These are phyloP conservation scores for Amaranthus palmeri DNA, from an alignment of 148 eudicot species.

Conservation along the genomic window DNA sequence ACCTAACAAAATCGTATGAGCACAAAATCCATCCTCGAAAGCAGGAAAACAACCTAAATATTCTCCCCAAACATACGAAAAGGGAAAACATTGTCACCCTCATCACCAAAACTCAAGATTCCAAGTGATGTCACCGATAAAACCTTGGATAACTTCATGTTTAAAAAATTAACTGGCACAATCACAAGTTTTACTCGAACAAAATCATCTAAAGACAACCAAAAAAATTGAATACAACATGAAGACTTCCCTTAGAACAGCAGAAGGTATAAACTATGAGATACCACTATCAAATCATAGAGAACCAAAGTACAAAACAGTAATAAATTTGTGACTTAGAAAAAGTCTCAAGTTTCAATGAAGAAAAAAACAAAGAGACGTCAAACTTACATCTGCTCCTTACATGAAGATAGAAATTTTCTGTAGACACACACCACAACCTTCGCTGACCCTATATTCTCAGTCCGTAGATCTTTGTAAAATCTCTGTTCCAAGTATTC, in stretches of 20 bases:
- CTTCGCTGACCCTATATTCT: slow-evolving; percentile 64
- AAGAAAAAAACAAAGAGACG: slow-evolving; percentile 12
- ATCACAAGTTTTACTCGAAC: too few species aligned
- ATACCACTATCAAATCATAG: not conserved
- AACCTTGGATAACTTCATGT: too few species aligned
- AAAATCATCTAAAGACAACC: too few species aligned
- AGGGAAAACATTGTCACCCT: too few species aligned
- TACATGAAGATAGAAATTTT: slow-evolving; percentile 75
- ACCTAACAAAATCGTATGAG: too few species aligned
- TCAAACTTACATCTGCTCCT: slow-evolving; percentile 88
- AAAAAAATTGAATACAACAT: too few species aligned
- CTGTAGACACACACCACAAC: slow-evolving; percentile 64
- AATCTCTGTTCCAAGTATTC: slow-evolving; percentile 70
- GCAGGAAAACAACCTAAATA: too few species aligned
- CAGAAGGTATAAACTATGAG: not conserved
- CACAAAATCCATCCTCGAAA: too few species aligned
- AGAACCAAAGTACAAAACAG: not conserved
- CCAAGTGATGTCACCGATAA: too few species aligned
- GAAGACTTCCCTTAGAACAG: not conserved
- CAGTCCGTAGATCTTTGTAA: slow-evolving; percentile 84
- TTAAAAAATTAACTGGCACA: too few species aligned
- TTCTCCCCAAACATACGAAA: too few species aligned
- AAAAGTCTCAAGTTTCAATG: not conserved
- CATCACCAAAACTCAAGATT: too few species aligned
- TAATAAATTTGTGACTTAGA: not conserved